Percentiles rank a stretch among this genome's conserved stretches.
Conservation (phyloP, 192 early-diverging fungal genomes). For the Podila epicladia region DNA sequence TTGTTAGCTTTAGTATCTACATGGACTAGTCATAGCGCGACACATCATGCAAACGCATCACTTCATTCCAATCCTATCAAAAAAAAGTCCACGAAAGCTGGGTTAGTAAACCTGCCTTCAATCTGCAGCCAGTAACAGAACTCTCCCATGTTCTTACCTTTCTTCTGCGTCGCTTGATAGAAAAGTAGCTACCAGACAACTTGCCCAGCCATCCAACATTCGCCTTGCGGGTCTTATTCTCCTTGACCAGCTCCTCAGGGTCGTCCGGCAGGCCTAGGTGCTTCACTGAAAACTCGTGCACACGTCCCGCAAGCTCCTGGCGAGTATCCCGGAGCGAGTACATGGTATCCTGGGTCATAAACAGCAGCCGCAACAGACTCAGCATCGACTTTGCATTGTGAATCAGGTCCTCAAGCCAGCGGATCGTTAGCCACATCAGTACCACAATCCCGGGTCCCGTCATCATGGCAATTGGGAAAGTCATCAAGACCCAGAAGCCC, state of each 20-base stretch:
- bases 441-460: constrained; percentile 42
- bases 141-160: constrained; percentile 3
- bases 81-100: background rate
- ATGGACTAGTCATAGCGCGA: constrained; percentile 31
- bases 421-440: constrained; percentile 56
- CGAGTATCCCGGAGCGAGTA: constrained; percentile 26
- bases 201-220: constrained; percentile 38
- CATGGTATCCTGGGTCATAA: constrained; percentile 44
- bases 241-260: constrained; percentile 45
- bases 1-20: too few species aligned
- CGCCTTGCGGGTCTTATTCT: constrained; percentile 40
- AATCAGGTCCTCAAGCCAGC: constrained; percentile 52
- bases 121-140: too few species aligned
- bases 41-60: constrained; percentile 53
- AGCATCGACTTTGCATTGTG: constrained; percentile 50
- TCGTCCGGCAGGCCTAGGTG: constrained; percentile 48
- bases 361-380: constrained; percentile 29
- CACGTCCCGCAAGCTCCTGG: constrained; percentile 22
- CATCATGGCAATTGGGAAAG: constrained; percentile 37
- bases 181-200: constrained; percentile 50
- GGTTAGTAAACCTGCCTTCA: too few species aligned
- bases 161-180: constrained; percentile 54
- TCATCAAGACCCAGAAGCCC: constrained; percentile 41
- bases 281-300: constrained; percentile 44
- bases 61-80: constrained; percentile 49